A percentile compares a stretch with the other conserved stretches of the same genome.
Evolutionary conservation across 352 stramenopile genomes (phyloP).

Genomic region (Phytopythium chamaehyphon): DNA sequence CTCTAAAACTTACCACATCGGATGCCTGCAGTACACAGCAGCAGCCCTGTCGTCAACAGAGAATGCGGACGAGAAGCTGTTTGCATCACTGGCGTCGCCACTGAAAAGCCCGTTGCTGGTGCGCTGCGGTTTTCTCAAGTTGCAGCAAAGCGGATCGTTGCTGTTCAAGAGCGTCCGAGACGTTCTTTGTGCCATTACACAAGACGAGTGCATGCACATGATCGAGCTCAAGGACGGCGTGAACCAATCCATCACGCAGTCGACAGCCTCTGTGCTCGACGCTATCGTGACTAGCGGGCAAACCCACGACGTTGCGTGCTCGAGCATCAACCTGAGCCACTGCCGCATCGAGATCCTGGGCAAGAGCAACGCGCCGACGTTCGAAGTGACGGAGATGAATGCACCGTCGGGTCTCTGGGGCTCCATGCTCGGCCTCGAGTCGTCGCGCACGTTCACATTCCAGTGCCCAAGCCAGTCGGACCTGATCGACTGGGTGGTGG

Average conservation of each 20-base stretch:
- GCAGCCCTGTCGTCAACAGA: conserved; percentile 52
- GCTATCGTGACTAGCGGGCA: conserved; percentile 50
- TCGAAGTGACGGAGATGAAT: conserved; percentile 68
- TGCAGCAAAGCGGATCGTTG: conserved; percentile 55
- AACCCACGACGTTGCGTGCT: conserved; percentile 39
- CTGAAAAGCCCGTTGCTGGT: conserved; percentile 68
- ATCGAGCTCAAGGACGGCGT: conserved; percentile 70
- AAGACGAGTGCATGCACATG: conserved; percentile 68
- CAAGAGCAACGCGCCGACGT: conserved; percentile 56
- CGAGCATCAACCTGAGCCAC: conserved; percentile 55
- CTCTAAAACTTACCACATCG: conserved; percentile 1
- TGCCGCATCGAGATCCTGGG: conserved; percentile 76
- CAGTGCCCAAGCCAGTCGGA: conserved; percentile 76
- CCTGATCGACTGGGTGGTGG: conserved; percentile 80
- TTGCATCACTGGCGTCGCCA: conserved; percentile 56
- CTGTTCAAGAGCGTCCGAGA: conserved; percentile 77
- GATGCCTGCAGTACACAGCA: conserved; percentile 50
- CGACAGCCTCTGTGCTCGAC: conserved; percentile 54
- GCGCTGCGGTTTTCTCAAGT: conserved; percentile 74
- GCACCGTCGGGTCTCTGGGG: conserved; percentile 50
- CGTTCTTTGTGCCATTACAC: conserved; percentile 72
- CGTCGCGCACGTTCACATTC: conserved; percentile 69
- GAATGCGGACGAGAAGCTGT: conserved; percentile 54
- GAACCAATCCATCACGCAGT: conserved; percentile 46
- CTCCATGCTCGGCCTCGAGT: conserved; percentile 60